Evolutionary conservation across 169 alveolate species (phyloP).

Genomic region (Plasmodium coatneyi): DNA sequence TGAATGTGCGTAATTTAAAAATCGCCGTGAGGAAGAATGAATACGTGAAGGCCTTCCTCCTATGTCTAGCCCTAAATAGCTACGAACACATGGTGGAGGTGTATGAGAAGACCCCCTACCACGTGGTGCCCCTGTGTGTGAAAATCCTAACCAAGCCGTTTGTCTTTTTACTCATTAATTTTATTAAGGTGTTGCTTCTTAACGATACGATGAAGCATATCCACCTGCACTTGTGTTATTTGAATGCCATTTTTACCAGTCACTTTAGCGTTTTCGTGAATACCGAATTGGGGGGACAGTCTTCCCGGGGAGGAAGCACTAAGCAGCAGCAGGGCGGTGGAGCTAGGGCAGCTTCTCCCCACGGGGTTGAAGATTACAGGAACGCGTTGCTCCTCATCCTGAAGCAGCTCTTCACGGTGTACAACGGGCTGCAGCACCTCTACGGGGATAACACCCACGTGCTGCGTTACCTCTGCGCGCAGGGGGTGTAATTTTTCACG

Average conservation of each 20-base stretch:
- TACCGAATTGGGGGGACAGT: constrained; percentile 1
- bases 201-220: constrained; percentile 71
- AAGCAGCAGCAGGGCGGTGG: background rate
- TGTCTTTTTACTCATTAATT: constrained; percentile 62
- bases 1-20: constrained; percentile 79
- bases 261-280: constrained; percentile 76
- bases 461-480: constrained; percentile 5
- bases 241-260: constrained; percentile 75
- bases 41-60: constrained; percentile 80
- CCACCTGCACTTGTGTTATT: constrained; percentile 74
- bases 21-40: constrained; percentile 79
- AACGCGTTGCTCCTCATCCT: constrained; percentile 27
- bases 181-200: constrained; percentile 60
- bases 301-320: background rate
- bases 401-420: constrained; percentile 33
- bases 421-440: constrained; percentile 42
- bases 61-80: constrained; percentile 87
- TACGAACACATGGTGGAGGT: constrained; percentile 80
- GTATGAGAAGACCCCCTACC: constrained; percentile 82
- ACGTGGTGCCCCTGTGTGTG: constrained; percentile 68
- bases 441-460: constrained; percentile 45
- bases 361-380: constrained; percentile 4
- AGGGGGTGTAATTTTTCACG: background rate
- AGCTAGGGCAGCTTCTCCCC: background rate
- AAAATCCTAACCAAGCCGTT: constrained; percentile 65